Evolutionary conservation across 768 basidiomycete species (phyloP).

Genomic region (Pleurotus salmoneostramineus): DNA sequence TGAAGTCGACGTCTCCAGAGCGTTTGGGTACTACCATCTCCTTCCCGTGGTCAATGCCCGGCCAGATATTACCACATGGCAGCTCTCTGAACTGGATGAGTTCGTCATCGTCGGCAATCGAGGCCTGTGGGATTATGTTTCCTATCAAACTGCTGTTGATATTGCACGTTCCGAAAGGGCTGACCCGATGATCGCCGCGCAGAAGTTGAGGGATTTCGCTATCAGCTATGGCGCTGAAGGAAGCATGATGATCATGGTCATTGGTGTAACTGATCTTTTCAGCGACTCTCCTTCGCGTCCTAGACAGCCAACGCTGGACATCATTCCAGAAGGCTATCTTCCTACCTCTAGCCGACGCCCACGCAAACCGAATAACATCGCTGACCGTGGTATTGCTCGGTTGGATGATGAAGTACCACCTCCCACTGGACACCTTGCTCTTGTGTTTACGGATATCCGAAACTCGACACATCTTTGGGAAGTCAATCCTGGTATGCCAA

Average conservation of each 20-base stretch:
- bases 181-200: slow-evolving; percentile 78
- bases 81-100: slow-evolving; percentile 82
- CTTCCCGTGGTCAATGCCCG: slow-evolving; percentile 88
- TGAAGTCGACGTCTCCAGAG: slow-evolving; percentile 85
- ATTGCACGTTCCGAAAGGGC: slow-evolving; percentile 74
- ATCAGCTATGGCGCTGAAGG: slow-evolving; percentile 95
- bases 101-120: slow-evolving; percentile 95
- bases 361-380: slow-evolving; percentile 38
- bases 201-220: slow-evolving; percentile 94
- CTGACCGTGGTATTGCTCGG: slow-evolving; percentile 57
- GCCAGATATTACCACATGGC: slow-evolving; percentile 69
- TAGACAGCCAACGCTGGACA: slow-evolving; percentile 42
- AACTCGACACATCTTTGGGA: slow-evolving; percentile 98
- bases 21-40: slow-evolving; percentile 90
- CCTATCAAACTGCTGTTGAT: slow-evolving; percentile 94
- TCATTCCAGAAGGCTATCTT: slow-evolving; percentile 25
- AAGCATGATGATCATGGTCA: slow-evolving; percentile 97
- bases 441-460: slow-evolving; percentile 97
- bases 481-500: slow-evolving; percentile 90
- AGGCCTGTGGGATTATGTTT: slow-evolving; percentile 91
- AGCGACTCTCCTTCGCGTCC: slow-evolving; percentile 33
- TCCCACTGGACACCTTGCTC: slow-evolving; percentile 81
- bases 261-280: slow-evolving; percentile 79
- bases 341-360: slow-evolving; percentile 2
- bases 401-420: slow-evolving; percentile 79